Evolutionary conservation across 345 rosid species (phyloP).

Genomic region (Microcos paniculata): DNA sequence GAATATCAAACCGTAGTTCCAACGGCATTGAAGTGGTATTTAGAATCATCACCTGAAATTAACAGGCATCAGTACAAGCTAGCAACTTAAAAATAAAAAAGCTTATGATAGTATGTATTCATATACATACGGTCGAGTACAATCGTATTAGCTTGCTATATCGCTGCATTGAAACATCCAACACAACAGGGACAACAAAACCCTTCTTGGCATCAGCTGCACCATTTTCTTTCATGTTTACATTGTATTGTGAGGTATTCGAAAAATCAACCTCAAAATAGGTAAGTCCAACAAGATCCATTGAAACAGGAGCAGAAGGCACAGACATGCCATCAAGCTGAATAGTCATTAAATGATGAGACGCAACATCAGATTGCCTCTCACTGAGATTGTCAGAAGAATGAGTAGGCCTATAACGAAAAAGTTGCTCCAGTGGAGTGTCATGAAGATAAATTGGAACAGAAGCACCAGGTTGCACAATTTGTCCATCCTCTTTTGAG

Average conservation of each 20-base stretch:
- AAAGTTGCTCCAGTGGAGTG: constrained; percentile 57
- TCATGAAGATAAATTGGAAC: constrained; percentile 69
- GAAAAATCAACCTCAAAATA: constrained; percentile 91
- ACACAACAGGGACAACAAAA: constrained; percentile 83
- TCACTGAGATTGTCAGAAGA: constrained; percentile 62
- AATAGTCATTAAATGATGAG: constrained; percentile 74
- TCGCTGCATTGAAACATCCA: constrained; percentile 83
- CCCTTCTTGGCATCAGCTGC: constrained; percentile 39
- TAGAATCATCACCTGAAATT: constrained; percentile 69
- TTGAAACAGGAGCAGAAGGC: constrained; percentile 79
- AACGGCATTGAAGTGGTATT: constrained; percentile 77
- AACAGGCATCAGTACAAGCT: constrained; percentile 20
- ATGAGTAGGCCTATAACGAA: constrained; percentile 45
- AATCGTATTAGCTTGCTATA: constrained; percentile 81
- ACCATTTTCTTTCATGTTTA: constrained; percentile 37
- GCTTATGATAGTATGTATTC: background rate
- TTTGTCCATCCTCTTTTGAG: constrained; percentile 44
- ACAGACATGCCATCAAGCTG: constrained; percentile 76
- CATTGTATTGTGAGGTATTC: constrained; percentile 40
- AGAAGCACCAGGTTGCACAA: constrained; percentile 69
- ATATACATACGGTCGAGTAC: constrained; percentile 78
- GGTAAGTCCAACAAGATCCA: constrained; percentile 87
- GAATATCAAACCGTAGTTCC: constrained; percentile 94
- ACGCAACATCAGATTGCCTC: constrained; percentile 57
- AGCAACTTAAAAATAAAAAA: constrained; percentile 20